These are phyloP conservation scores for Spizellomyces sp. DNA, from an alignment of 192 early-diverging fungal species.

Conservation along the genomic window DNA sequence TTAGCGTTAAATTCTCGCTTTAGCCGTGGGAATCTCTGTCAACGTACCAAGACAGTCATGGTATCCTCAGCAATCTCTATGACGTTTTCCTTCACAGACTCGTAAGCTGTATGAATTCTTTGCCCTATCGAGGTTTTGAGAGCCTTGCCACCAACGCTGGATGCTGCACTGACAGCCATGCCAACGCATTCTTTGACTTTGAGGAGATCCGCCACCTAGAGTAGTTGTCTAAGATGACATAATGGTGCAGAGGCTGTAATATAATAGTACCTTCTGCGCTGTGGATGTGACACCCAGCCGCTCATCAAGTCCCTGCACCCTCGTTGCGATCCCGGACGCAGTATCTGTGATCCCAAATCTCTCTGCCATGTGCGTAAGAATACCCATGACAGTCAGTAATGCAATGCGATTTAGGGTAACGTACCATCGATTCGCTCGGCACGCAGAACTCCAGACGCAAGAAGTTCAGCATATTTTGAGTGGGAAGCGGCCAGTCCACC, in stretches of 20 bases:
- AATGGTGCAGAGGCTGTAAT: too few relatives aligned
- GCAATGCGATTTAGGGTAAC: not conserved
- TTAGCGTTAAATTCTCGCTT: too few relatives aligned
- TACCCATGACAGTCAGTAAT: too few relatives aligned
- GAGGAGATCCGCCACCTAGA: not conserved
- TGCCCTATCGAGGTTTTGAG: not conserved
- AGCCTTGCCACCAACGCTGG: not conserved
- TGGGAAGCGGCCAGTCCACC: not conserved
- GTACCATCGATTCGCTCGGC: slow-evolving; percentile 4
- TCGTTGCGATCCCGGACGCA: not conserved
- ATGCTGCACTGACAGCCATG: not conserved
- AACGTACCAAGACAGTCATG: not conserved
- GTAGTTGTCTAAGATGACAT: too few relatives aligned
- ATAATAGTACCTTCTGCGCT: too few relatives aligned
- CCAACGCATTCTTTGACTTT: not conserved
- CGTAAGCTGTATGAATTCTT: slow-evolving; percentile 1
- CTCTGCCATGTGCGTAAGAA: not conserved
- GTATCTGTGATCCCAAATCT: not conserved
- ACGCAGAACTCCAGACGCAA: not conserved
- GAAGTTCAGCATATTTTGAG: not conserved
- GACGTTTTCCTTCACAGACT: not conserved
- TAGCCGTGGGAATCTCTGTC: too few relatives aligned
- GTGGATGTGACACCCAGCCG: too few relatives aligned
- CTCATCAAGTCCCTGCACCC: not conserved
- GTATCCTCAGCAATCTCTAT: slow-evolving; percentile 1